Evolutionary conservation across 768 basidiomycete species (phyloP), one percentile per base, ranked within the genome.

Genomic region (Obba rivulosa): DNA sequence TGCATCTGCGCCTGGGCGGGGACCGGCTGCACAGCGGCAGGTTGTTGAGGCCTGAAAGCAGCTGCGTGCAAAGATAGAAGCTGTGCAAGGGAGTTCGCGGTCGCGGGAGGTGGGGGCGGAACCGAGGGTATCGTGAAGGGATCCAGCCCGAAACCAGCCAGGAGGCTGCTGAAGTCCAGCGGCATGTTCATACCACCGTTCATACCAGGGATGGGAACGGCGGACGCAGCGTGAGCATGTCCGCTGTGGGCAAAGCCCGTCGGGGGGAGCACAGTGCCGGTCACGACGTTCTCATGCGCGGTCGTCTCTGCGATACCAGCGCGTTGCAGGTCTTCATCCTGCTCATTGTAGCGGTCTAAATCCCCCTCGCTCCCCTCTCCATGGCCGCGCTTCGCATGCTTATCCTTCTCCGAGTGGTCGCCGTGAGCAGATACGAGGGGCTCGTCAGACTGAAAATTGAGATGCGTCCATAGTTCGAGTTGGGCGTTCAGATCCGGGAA

Each of bases 401-500:
- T 20, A 13, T 59, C 59, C 16, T 60, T 57, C 14, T 63, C 56
- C 17, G 44, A 73, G n/a, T 76, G 75, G 3, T 71, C 64, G 17
- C 60, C 63, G 21, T 65, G 59, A 10, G 43, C 46, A 31, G 43
- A 41, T 17, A 50, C 41, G n/a, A 80, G 68, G 17, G 76, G 73
- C 40, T 90, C 89, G 58, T 89, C 87, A 0, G 79, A 80, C 50
- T 89, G 81, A 61, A 92, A 92, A 8, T 81, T 67, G 48, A 92
- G 73, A 65, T 87, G 83, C 13, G 87, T 85, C 91, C 91, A 92
- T 46, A 92, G 72, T 63, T 85, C 83, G 45, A 89, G 81, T 62
- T 87, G 87, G 0, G 87, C 82, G 17, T 75, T 73, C 46, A 91
- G 73, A 67, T 92, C 89, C 10, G 85, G 83, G 61, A 80, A 87